These are phyloP conservation scores for Lactarius trivialis DNA, from an alignment of 768 basidiomycete species.

Conservation along the genomic window DNA sequence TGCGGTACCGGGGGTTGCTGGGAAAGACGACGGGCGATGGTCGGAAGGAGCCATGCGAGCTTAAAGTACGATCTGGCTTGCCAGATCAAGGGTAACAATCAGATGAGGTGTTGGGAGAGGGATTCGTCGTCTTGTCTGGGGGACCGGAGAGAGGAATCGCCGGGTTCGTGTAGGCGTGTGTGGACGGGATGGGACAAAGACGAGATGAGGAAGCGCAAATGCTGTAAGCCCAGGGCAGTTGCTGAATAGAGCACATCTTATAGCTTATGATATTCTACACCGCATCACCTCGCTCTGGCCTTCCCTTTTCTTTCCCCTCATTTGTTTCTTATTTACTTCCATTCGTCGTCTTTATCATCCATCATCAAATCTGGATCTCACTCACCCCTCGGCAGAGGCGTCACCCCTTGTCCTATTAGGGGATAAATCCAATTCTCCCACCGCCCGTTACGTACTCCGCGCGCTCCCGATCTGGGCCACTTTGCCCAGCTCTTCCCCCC, in stretches of 20 bases:
- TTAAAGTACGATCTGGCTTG: conserved; percentile 2
- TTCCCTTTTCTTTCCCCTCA: not conserved
- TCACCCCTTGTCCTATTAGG: not conserved
- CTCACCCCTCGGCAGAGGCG: not conserved
- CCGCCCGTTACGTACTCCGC: not conserved
- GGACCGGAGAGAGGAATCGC: conserved; percentile 10
- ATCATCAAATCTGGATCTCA: not conserved
- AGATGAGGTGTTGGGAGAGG: not conserved
- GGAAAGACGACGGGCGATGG: not conserved
- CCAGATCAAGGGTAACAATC: not conserved
- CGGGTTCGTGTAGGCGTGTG: not conserved
- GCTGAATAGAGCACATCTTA: not conserved
- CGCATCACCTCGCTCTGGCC: not conserved
- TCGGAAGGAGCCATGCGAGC: conserved; percentile 4
- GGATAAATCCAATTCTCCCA: not conserved
- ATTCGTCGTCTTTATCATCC: not conserved
- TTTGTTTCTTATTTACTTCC: too few relatives aligned
- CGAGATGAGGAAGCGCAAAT: not conserved
- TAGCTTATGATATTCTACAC: not conserved
- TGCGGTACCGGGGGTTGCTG: not conserved
- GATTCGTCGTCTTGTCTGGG: not conserved
- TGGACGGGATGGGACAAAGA: not conserved
- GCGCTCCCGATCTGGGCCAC: not conserved
- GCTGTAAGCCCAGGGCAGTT: not conserved
- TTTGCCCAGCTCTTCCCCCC: not conserved